Conservation (phyloP, 345 rosid genomes). For the Fremontodendron californicum region DNA sequence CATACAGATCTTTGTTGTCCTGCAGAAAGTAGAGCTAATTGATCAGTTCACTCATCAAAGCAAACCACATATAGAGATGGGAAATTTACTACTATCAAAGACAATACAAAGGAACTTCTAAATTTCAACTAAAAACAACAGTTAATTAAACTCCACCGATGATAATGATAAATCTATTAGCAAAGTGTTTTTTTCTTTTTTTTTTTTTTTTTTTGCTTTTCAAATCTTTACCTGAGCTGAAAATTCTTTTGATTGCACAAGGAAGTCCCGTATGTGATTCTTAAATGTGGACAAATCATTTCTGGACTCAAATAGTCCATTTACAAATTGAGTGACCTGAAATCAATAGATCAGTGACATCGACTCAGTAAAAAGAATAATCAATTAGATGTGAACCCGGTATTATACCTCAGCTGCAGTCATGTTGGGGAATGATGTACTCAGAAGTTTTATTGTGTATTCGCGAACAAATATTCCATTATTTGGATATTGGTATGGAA, state of each 20-base stretch:
- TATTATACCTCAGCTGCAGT: constrained; percentile 65
- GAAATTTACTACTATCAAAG: neutral
- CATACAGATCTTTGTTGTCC: constrained; percentile 81
- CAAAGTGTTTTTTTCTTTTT: no score
- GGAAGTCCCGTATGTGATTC: constrained; percentile 88
- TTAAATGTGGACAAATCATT: constrained; percentile 77
- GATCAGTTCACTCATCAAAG: neutral
- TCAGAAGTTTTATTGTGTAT: constrained; percentile 83
- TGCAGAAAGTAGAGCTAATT: constrained; percentile 17
- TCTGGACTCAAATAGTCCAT: constrained; percentile 77
- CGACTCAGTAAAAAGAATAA: neutral
- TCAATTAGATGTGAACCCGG: neutral
- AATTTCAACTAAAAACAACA: neutral
- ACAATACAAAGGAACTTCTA: neutral
- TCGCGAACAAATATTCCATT: constrained; percentile 81
- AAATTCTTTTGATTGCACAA: constrained; percentile 81
- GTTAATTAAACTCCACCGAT: neutral
- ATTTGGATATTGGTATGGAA: constrained; percentile 67
- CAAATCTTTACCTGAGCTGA: constrained; percentile 63
- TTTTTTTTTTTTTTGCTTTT: neutral
- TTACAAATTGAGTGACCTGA: constrained; percentile 90
- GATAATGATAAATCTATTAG: neutral
- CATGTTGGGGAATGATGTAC: constrained; percentile 97
- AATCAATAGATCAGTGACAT: constrained; percentile 19
- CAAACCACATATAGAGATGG: neutral